phyloP scores from a whole-genome alignment of 2,329 filamentous ascomycete genomes.

The Cladophialophora yegresii region DNA sequence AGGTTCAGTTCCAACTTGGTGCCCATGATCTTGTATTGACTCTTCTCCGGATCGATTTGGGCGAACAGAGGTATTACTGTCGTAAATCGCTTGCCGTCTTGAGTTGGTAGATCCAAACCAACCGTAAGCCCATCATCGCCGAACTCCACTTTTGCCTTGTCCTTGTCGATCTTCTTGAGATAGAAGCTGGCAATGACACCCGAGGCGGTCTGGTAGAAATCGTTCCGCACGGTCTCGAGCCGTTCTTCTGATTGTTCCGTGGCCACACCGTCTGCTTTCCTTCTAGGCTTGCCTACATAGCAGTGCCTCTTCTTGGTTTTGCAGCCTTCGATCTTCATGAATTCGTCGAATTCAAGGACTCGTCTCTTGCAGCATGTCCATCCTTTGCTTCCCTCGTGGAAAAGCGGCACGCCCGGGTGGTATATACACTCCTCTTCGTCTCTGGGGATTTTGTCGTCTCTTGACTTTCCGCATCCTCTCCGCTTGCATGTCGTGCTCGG shows the following conservation, averaged over 20 bases:
- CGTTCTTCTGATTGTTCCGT: constrained; percentile 21
- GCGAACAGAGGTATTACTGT: constrained; percentile 74
- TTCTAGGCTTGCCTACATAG: constrained; percentile 75
- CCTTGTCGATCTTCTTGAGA: constrained; percentile 94
- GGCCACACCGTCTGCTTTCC: constrained; percentile 61
- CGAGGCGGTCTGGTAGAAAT: constrained; percentile 90
- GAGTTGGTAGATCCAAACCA: constrained; percentile 79
- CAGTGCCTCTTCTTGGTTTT: constrained; percentile 77
- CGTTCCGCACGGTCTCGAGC: constrained; percentile 57
- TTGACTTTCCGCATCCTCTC: constrained; percentile 65
- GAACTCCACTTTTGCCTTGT: constrained; percentile 72
- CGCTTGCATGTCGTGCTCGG: constrained; percentile 76
- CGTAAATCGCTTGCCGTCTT: constrained; percentile 80
- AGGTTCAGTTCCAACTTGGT: constrained; percentile 85
- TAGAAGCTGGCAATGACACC: constrained; percentile 90
- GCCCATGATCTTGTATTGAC: constrained; percentile 76
- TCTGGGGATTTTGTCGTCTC: constrained; percentile 53
- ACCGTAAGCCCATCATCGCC: constrained; percentile 53
- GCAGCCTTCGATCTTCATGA: constrained; percentile 93
- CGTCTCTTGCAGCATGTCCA: constrained; percentile 96
- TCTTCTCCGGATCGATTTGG: constrained; percentile 72
- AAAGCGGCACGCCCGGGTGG: constrained; percentile 87
- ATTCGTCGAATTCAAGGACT: constrained; percentile 96
- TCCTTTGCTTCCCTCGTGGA: constrained; percentile 97
- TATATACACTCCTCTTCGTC: constrained; percentile 78